phyloP scores from a whole-genome alignment of 1,284 basidiomycete species.

The Leccinum ponderosum region DNA sequence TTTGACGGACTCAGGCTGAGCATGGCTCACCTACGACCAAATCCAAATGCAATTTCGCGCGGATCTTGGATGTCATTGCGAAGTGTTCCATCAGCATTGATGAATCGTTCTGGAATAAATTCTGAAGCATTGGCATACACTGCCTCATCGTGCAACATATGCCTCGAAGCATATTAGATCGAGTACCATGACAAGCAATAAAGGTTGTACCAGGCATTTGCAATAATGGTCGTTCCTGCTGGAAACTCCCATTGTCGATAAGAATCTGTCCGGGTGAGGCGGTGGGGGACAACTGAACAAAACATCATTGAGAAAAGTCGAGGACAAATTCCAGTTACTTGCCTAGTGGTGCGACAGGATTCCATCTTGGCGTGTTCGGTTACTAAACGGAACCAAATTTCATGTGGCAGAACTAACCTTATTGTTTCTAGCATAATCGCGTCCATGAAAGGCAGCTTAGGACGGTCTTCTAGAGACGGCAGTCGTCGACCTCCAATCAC shows the following conservation, averaged over 20 bases:
- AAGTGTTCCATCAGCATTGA: not conserved
- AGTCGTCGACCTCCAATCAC: not conserved
- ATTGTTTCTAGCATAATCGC: conserved; percentile 3
- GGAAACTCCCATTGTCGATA: conserved; percentile 7
- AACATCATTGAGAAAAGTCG: not conserved
- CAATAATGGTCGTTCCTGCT: conserved; percentile 4
- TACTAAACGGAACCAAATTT: not conserved
- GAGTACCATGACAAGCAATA: not conserved
- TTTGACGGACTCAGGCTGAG: not conserved
- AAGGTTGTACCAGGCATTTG: conserved; percentile 2
- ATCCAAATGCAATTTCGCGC: conserved; percentile 8
- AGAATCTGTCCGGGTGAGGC: conserved; percentile 2
- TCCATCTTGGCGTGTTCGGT: not conserved
- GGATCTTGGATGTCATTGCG: conserved; percentile 3
- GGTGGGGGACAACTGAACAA: conserved; percentile 1
- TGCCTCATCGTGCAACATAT: conserved; percentile 6
- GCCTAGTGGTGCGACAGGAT: conserved; percentile 8
- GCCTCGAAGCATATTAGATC: conserved; percentile 1
- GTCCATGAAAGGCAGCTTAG: conserved; percentile 1
- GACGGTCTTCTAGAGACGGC: conserved; percentile 5
- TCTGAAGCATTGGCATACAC: conserved; percentile 2
- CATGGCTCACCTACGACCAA: conserved; percentile 3
- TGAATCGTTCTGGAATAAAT: conserved; percentile 5
- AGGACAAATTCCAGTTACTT: not conserved
- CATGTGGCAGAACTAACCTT: not conserved